Evolutionary conservation across 805 yeast species (phyloP).

Genomic region (Suhomyces canberraensis): DNA sequence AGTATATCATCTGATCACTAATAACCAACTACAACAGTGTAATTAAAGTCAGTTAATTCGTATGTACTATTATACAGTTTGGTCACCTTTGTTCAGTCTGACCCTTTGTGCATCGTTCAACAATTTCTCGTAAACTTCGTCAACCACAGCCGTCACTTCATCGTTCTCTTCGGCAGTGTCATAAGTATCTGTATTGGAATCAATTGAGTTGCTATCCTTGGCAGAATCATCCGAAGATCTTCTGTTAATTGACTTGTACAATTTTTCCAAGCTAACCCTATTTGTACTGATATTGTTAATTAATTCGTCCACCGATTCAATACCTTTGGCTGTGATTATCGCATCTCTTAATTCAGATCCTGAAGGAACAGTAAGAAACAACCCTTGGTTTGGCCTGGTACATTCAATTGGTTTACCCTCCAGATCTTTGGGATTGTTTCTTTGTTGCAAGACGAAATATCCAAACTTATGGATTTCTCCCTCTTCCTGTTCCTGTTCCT

Average conservation of each 20-base stretch:
- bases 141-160: slow-evolving; percentile 44
- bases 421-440: slow-evolving; percentile 9
- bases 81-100: slow-evolving; percentile 42
- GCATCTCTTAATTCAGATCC: slow-evolving; percentile 56
- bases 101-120: slow-evolving; percentile 66
- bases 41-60: too few relatives aligned
- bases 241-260: slow-evolving; percentile 33
- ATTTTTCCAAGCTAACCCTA: slow-evolving; percentile 47
- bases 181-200: slow-evolving; percentile 19
- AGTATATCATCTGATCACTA: too few relatives aligned
- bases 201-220: slow-evolving; percentile 26
- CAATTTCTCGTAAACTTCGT: slow-evolving; percentile 69
- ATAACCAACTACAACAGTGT: too few relatives aligned
- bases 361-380: slow-evolving; percentile 45
- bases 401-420: slow-evolving; percentile 1
- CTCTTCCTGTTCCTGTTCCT: slow-evolving; percentile 82
- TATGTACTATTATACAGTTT: too few relatives aligned
- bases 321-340: slow-evolving; percentile 72
- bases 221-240: neutral
- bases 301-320: slow-evolving; percentile 63
- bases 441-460: slow-evolving; percentile 67
- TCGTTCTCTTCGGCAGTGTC: neutral
- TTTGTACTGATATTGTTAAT: slow-evolving; percentile 60
- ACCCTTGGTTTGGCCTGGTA: too few relatives aligned
- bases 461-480: slow-evolving; percentile 91